phyloP scores from a whole-genome alignment of 2,329 filamentous ascomycete genomes.

The Macrophomina pseudophaseolina region DNA sequence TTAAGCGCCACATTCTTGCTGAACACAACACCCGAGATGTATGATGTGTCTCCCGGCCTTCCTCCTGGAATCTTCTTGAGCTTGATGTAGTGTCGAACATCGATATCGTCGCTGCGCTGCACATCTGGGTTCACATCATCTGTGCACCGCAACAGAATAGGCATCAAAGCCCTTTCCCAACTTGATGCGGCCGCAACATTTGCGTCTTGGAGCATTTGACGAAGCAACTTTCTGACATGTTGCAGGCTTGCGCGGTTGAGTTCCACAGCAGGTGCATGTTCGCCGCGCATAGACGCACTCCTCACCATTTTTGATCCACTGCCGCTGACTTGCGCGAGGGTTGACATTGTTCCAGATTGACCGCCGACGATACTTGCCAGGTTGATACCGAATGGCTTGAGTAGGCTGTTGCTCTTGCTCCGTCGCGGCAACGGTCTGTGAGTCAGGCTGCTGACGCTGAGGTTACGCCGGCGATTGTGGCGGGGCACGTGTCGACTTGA shows the following conservation, averaged over 20 bases:
- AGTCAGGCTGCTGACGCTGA: constrained; percentile 80
- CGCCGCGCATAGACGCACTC: constrained; percentile 81
- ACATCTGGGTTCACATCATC: constrained; percentile 95
- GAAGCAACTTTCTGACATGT: constrained; percentile 84
- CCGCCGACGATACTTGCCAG: constrained; percentile 43
- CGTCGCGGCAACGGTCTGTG: constrained; percentile 74
- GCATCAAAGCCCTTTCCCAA: constrained; percentile 90
- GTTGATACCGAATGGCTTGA: constrained; percentile 51
- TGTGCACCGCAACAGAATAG: constrained; percentile 87
- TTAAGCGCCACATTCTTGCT: constrained; percentile 96
- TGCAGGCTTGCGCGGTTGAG: constrained; percentile 85
- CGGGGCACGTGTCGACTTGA: constrained; percentile 66
- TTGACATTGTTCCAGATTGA: constrained; percentile 22
- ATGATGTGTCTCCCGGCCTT: constrained; percentile 87
- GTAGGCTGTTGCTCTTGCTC: constrained; percentile 59
- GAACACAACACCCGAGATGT: constrained; percentile 95
- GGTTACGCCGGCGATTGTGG: constrained; percentile 74
- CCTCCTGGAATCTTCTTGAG: constrained; percentile 95
- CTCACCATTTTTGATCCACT: constrained; percentile 57
- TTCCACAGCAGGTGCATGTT: constrained; percentile 75
- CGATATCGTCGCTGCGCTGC: constrained; percentile 89
- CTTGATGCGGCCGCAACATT: constrained; percentile 72
- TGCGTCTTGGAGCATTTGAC: constrained; percentile 80
- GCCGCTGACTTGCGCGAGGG: constrained; percentile 27
- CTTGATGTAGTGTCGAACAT: constrained; percentile 96